Percentiles rank a stretch among this genome's conserved stretches.
Evolutionary conservation across 768 basidiomycete genomes (phyloP).

Genomic region (Astraeus odoratus): DNA sequence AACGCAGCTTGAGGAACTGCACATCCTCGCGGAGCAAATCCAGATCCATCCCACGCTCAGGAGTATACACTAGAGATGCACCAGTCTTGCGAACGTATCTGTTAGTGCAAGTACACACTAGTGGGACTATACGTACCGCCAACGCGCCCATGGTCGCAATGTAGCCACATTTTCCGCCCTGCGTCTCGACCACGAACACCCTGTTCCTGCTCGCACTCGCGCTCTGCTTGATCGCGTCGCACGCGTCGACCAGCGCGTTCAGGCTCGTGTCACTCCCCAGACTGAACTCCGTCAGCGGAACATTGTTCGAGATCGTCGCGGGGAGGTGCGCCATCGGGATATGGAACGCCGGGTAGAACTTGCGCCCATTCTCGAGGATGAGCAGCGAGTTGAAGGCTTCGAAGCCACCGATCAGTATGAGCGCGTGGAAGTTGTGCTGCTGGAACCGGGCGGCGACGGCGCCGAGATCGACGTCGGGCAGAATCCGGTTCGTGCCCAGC

Average conservation of each 20-base stretch:
- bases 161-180: slow-evolving; percentile 95
- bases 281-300: slow-evolving; percentile 94
- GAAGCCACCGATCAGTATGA: slow-evolving; percentile 93
- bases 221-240: slow-evolving; percentile 98
- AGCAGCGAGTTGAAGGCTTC: slow-evolving; percentile 83
- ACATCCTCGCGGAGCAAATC: slow-evolving; percentile 80
- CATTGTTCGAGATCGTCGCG: slow-evolving; percentile 97
- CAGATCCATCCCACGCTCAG: slow-evolving; percentile 83
- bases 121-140: slow-evolving; percentile 54
- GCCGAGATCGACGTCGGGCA: slow-evolving; percentile 84
- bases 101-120: background rate
- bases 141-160: slow-evolving; percentile 93
- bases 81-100: slow-evolving; percentile 52
- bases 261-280: slow-evolving; percentile 95
- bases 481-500: slow-evolving; percentile 88
- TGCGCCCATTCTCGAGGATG: slow-evolving; percentile 73
- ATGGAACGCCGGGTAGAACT: slow-evolving; percentile 84
- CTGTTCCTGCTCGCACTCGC: slow-evolving; percentile 93
- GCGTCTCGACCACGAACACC: slow-evolving; percentile 97
- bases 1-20: slow-evolving; percentile 80
- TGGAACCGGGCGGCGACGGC: slow-evolving; percentile 90
- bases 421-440: slow-evolving; percentile 65
- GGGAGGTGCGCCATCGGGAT: slow-evolving; percentile 96
- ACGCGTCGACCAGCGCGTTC: slow-evolving; percentile 95
- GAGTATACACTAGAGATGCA: slow-evolving; percentile 89